Percentiles rank a stretch among this genome's conserved stretches.
Conservation (phyloP, 805 yeast genomes). For the Candida koratica region DNA sequence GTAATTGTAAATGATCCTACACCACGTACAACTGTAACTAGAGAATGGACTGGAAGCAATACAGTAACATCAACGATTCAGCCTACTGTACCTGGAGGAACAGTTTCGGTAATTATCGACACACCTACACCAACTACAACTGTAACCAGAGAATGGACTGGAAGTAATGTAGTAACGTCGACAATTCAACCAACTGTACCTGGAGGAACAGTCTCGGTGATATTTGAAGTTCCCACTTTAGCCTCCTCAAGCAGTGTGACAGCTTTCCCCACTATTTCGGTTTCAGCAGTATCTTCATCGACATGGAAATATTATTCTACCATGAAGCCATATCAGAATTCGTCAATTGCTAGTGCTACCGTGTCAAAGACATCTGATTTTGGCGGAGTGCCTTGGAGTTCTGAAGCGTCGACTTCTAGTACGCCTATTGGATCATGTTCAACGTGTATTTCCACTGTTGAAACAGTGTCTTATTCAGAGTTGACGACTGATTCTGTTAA, state of each 20-base stretch:
- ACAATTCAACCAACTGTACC: constrained; percentile 11
- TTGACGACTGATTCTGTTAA: too few relatives aligned
- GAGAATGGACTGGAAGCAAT: constrained; percentile 13
- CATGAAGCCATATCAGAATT: constrained; percentile 1
- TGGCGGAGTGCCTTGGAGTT: neutral
- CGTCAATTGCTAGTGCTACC: neutral
- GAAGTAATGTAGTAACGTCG: constrained; percentile 12
- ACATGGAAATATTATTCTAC: constrained; percentile 3
- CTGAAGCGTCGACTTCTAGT: neutral
- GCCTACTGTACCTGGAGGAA: constrained; percentile 14
- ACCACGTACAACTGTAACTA: constrained; percentile 17
- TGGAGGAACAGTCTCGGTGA: constrained; percentile 19
- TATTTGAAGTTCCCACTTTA: constrained; percentile 20
- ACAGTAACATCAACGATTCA: constrained; percentile 15
- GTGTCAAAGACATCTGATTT: neutral
- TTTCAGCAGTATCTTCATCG: constrained; percentile 1
- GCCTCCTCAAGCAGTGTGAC: neutral
- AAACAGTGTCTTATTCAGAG: too few relatives aligned
- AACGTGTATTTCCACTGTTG: neutral
- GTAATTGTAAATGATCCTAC: constrained; percentile 16
- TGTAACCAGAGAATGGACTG: constrained; percentile 14
- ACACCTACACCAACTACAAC: constrained; percentile 17
- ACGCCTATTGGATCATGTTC: neutral
- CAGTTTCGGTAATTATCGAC: constrained; percentile 18
- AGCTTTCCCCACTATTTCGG: constrained; percentile 1